A percentile compares a stretch with the other conserved stretches of the same genome.
These are phyloP conservation scores for Pugionium cornutum DNA, from an alignment of 345 rosid species.

Conservation along the genomic window DNA sequence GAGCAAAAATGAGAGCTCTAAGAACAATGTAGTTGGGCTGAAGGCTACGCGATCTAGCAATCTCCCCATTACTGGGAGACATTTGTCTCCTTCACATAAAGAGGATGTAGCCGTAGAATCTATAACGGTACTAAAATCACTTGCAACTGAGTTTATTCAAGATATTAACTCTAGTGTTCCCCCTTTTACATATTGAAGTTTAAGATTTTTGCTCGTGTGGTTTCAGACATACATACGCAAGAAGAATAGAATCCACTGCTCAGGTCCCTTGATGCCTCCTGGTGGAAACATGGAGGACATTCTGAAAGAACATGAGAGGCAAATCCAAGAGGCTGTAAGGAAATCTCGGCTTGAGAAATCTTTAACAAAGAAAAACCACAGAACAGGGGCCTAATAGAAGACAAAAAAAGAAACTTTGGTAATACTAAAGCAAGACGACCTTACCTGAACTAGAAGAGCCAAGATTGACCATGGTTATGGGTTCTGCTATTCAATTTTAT, in stretches of 20 bases:
- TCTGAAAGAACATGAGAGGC: slow-evolving; percentile 87
- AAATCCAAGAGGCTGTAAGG: slow-evolving; percentile 88
- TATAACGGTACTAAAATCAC: slow-evolving; percentile 44
- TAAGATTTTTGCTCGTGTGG: slow-evolving; percentile 17
- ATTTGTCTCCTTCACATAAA: slow-evolving; percentile 40
- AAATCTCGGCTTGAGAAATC: slow-evolving; percentile 72
- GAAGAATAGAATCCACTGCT: slow-evolving; percentile 78
- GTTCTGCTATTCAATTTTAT: not conserved
- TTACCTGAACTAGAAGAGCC: slow-evolving; percentile 5
- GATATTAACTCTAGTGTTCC: not conserved
- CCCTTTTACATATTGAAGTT: not conserved
- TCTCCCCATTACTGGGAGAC: slow-evolving; percentile 20
- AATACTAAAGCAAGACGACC: slow-evolving; percentile 14
- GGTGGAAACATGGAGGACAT: slow-evolving; percentile 92
- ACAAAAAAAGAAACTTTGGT: slow-evolving; percentile 12
- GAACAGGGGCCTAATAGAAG: slow-evolving; percentile 28
- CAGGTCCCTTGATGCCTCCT: slow-evolving; percentile 91
- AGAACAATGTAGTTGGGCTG: slow-evolving; percentile 26
- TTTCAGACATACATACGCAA: slow-evolving; percentile 61
- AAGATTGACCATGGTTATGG: slow-evolving; percentile 1
- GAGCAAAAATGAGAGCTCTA: slow-evolving; percentile 37
- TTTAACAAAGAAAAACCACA: slow-evolving; percentile 45
- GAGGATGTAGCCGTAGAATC: slow-evolving; percentile 31
- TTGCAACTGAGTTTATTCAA: not conserved
- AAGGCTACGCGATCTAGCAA: slow-evolving; percentile 33